Evolutionary conservation across 805 yeast genomes (phyloP), one percentile per base, ranked within the genome.

Genomic region (Monosporozyma aerobia): DNA sequence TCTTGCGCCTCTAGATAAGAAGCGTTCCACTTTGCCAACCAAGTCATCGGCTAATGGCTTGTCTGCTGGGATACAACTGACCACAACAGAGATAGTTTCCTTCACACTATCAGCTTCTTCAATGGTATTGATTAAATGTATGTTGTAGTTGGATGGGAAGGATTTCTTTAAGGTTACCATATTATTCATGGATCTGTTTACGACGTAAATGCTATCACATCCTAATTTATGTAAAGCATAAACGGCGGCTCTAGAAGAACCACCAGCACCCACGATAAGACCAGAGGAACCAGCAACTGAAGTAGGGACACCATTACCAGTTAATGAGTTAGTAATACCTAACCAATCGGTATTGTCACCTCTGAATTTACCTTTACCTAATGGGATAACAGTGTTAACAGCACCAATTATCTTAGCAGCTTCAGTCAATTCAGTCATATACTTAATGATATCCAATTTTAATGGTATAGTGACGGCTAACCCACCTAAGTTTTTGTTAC

Each of bases 331-430:
- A 47, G 73, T 74, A 59, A 94, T 87, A 10, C 99, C 99, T 48
- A 81, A 71, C 96, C 96, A 94, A 68, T 94, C 99, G 44, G 99
- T 94, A 72, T 94, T 94, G 61, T 87, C 92, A 57, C 97, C 99
- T 49, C 68, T 69, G 53, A 83, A 78, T 51, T 74, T 70, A 6
- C 76, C 82, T 23, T 71, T 51, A 11, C 73, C 71, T 32, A 73
- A 56, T 37, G 85, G 86, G 40, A 77, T 75, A 49, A 94, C 78
- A 0, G 99, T 94, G 71, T 94, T 94, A 51, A 94, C 90, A 22
- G 99, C 98, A 44, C 98, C 98, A 60, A 94, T 88, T n/a, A 69
- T 59, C 56, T 76, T 67, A 14, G 95, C 98, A 16, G 95, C 80
- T n/a, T 79, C 84, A 7, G 89, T 78, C 44, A 92, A 72, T 54